Evolutionary conservation across 2,329 filamentous ascomycete species (phyloP).

Genomic region (Helotiales sp.): DNA sequence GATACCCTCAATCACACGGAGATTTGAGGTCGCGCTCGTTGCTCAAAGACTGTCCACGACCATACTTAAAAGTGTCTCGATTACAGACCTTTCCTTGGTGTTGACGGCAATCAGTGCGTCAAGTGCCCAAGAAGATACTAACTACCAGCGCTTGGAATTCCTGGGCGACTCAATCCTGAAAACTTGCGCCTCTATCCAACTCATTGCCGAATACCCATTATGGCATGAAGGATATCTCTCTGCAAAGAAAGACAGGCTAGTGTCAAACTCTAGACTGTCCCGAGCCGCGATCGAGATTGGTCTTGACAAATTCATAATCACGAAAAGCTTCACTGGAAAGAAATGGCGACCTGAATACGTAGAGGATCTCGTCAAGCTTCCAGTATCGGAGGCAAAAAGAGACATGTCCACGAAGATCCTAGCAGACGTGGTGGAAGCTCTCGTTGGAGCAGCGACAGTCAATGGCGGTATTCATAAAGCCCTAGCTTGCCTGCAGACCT

Average conservation of each 20-base stretch:
- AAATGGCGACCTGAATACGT: slow-evolving; percentile 73
- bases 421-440: slow-evolving; percentile 83
- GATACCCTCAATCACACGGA: slow-evolving; percentile 71
- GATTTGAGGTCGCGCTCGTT: slow-evolving; percentile 64
- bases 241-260: slow-evolving; percentile 63
- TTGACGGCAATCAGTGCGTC: slow-evolving; percentile 70
- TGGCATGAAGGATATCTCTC: slow-evolving; percentile 80
- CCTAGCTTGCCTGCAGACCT: slow-evolving; percentile 61
- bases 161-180: slow-evolving; percentile 86
- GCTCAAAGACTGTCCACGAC: slow-evolving; percentile 59
- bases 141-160: slow-evolving; percentile 87
- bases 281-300: slow-evolving; percentile 61
- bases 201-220: slow-evolving; percentile 56
- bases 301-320: slow-evolving; percentile 73
- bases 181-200: slow-evolving; percentile 65
- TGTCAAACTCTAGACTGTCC: slow-evolving; percentile 75
- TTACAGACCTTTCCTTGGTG: slow-evolving; percentile 57
- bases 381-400: slow-evolving; percentile 17
- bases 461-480: slow-evolving; percentile 68
- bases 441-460: slow-evolving; percentile 75
- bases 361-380: slow-evolving; percentile 38
- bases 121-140: slow-evolving; percentile 54
- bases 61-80: slow-evolving; percentile 51
- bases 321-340: slow-evolving; percentile 61
- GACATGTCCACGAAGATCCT: slow-evolving; percentile 73